Percentiles rank a stretch among this genome's conserved stretches.
Evolutionary conservation across 352 stramenopile species (phyloP).

Genomic region (Globisporangium cystogenes): DNA sequence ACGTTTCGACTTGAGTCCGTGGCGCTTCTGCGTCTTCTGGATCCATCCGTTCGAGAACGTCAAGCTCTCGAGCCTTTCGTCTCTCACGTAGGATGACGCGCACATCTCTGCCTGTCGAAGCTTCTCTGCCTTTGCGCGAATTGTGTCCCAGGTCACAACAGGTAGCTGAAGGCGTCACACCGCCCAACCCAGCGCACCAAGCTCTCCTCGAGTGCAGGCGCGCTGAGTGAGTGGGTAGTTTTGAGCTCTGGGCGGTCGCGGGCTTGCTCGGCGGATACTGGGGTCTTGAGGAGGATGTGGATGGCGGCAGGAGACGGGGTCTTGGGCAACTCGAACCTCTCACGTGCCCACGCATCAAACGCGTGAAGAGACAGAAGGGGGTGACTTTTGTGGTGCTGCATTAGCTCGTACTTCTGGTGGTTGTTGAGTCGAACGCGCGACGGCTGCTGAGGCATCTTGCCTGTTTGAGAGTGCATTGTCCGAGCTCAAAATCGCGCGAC

Average conservation of each 20-base stretch:
- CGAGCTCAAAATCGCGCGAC: too few relatives aligned
- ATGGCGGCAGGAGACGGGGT: background rate
- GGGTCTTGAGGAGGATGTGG: background rate
- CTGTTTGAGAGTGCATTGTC: too few relatives aligned
- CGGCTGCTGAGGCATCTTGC: background rate
- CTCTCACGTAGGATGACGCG: background rate
- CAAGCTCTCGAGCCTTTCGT: background rate
- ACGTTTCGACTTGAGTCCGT: conserved; percentile 1
- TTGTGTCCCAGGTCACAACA: background rate
- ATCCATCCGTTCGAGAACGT: conserved; percentile 5
- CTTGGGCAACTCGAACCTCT: background rate
- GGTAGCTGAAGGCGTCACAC: background rate
- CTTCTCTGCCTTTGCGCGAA: conserved; percentile 1
- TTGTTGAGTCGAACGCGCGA: background rate
- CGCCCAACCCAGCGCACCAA: background rate
- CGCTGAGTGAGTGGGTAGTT: background rate
- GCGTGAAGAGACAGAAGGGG: background rate
- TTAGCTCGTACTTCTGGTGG: background rate
- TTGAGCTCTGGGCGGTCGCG: background rate
- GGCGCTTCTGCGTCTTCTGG: conserved; percentile 1
- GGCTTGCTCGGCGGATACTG: background rate
- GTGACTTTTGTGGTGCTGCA: background rate
- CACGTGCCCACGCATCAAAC: background rate
- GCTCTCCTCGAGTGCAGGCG: background rate
- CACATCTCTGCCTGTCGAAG: background rate